A percentile compares a stretch with the other conserved stretches of the same genome.
Conservation (phyloP, 176 grass and related monocot species). For the Melocanna baccifera region DNA sequence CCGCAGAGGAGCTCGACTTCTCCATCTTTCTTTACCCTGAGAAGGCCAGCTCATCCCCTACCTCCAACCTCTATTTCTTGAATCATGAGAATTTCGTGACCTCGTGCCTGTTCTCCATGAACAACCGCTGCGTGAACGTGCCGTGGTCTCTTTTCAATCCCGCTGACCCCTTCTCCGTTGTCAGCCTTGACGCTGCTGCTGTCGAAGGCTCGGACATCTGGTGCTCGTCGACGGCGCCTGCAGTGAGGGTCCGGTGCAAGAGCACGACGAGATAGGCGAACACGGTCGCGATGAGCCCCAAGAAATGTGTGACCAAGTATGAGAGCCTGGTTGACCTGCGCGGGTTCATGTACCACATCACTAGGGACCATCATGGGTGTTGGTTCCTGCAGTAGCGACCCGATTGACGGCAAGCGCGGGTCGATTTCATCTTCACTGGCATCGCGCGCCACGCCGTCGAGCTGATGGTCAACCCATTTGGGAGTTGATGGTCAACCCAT, state of each 20-base stretch:
- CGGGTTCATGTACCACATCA: conserved; percentile 55
- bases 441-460: conserved; percentile 56
- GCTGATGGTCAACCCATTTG: conserved; percentile 78
- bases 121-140: not conserved
- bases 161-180: conserved; percentile 5
- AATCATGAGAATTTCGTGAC: not conserved
- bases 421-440: conserved; percentile 63
- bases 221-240: not conserved
- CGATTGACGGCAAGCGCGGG: conserved; percentile 61
- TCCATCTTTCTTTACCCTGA: not conserved
- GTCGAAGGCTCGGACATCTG: conserved; percentile 9
- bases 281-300: conserved; percentile 12
- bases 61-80: conserved; percentile 22
- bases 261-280: conserved; percentile 15
- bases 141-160: conserved; percentile 12
- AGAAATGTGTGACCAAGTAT: conserved; percentile 37
- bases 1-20: not conserved
- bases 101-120: conserved; percentile 29
- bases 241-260: conserved; percentile 31
- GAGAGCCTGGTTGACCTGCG: conserved; percentile 50
- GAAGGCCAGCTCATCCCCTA: conserved; percentile 4
- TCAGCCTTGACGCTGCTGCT: not conserved
- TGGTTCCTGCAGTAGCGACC: conserved; percentile 74
- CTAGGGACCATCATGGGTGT: conserved; percentile 84
- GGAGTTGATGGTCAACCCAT: conserved; percentile 75